These are phyloP conservation scores for Volvox carteri DNA, from an alignment of 163 green algal genomes.

Conservation along the genomic window DNA sequence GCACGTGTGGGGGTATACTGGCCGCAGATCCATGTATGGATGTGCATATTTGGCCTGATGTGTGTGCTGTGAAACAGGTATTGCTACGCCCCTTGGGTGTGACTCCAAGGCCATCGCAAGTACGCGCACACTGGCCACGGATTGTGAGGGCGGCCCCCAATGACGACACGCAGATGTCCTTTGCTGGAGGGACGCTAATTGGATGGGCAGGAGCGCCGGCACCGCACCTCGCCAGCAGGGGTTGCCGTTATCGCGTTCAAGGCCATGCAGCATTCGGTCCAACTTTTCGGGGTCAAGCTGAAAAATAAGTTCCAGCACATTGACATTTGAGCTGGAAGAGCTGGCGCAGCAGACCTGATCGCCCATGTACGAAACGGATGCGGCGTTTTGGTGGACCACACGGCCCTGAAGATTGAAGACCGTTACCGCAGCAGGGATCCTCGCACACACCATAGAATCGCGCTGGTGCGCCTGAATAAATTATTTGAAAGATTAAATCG, in stretches of 20 bases:
- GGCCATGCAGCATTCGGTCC: not conserved
- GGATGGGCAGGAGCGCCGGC: too few relatives aligned
- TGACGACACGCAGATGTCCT: not conserved
- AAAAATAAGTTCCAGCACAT: not conserved
- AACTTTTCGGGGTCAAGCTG: constrained; percentile 6
- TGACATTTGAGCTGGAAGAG: too few relatives aligned
- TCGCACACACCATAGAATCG: not conserved
- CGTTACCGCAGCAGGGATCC: not conserved
- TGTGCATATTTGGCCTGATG: too few relatives aligned
- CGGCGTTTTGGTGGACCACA: not conserved
- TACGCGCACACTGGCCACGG: not conserved
- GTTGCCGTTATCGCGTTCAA: not conserved
- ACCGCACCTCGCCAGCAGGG: constrained; percentile 6
- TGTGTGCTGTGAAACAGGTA: not conserved
- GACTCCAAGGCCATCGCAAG: not conserved
- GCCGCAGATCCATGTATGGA: not conserved
- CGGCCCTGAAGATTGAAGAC: not conserved
- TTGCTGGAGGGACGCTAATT: too few relatives aligned
- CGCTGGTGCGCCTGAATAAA: not conserved
- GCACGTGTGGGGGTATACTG: not conserved
- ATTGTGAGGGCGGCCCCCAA: not conserved
- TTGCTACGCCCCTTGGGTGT: not conserved
- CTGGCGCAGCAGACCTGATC: not conserved
- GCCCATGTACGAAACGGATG: not conserved
- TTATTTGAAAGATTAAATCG: not conserved